These are phyloP conservation scores for Ophiostoma ips DNA, from an alignment of 2,329 filamentous ascomycete genomes.

Conservation along the genomic window DNA sequence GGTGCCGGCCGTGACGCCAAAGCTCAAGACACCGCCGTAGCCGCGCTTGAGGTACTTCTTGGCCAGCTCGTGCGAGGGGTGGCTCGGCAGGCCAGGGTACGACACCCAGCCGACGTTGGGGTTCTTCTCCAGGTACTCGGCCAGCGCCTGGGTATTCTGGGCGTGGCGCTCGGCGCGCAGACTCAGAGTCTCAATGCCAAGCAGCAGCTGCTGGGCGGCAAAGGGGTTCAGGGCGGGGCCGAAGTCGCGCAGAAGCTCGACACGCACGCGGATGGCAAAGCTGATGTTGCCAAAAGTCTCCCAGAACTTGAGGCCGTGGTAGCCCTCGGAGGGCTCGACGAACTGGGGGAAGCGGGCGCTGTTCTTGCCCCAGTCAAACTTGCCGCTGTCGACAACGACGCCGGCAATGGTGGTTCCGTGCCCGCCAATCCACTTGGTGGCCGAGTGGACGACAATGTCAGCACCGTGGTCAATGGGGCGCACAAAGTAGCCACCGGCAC, in stretches of 20 bases:
- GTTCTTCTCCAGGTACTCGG: constrained; percentile 71
- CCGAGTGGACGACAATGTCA: constrained; percentile 87
- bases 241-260: constrained; percentile 81
- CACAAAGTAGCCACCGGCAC: constrained; percentile 78
- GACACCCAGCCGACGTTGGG: constrained; percentile 83
- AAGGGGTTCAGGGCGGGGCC: constrained; percentile 78
- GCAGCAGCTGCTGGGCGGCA: constrained; percentile 77
- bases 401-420: constrained; percentile 88
- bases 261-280: constrained; percentile 73
- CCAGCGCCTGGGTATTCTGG: constrained; percentile 66
- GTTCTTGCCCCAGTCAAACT: constrained; percentile 86
- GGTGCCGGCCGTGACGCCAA: constrained; percentile 75
- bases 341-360: constrained; percentile 82
- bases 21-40: constrained; percentile 81
- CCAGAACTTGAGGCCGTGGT: constrained; percentile 89
- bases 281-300: constrained; percentile 75
- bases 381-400: constrained; percentile 74
- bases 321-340: constrained; percentile 73
- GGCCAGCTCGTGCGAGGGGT: constrained; percentile 64
- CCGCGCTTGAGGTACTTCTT: constrained; percentile 79
- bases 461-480: constrained; percentile 81
- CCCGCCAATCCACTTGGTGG: constrained; percentile 94
- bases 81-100: constrained; percentile 76
- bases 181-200: constrained; percentile 82
- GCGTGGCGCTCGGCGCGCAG: constrained; percentile 78